phyloP scores from a whole-genome alignment of 1,139 yeast species.

The Magnusiomyces suaveolens region DNA sequence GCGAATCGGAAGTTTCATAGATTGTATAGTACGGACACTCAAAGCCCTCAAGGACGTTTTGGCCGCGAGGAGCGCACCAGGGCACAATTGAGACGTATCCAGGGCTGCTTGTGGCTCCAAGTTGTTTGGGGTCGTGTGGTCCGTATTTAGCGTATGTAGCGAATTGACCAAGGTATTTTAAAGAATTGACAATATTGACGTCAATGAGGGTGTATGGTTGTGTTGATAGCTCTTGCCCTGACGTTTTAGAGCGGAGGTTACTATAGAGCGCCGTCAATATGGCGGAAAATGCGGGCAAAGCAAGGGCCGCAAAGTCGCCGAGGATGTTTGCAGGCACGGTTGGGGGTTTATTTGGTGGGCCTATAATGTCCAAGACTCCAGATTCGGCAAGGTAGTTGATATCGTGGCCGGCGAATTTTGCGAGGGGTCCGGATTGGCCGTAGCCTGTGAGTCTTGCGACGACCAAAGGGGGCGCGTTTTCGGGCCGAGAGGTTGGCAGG shows the following conservation, averaged over 20 bases:
- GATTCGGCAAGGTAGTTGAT: slow-evolving; percentile 20
- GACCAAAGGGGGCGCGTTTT: slow-evolving; percentile 13
- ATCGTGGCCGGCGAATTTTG: slow-evolving; percentile 19
- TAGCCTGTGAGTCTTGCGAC: slow-evolving; percentile 20
- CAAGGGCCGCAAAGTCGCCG: slow-evolving; percentile 21
- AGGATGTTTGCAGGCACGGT: slow-evolving; percentile 16
- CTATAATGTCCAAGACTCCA: slow-evolving; percentile 15
- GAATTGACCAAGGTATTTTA: slow-evolving; percentile 18
- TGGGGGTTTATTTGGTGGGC: slow-evolving; percentile 17
- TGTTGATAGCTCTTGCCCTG: slow-evolving; percentile 4
- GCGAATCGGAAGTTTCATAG: slow-evolving; percentile 16
- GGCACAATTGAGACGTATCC: background rate
- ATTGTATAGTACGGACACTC: slow-evolving; percentile 18
- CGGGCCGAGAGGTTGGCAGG: slow-evolving; percentile 20
- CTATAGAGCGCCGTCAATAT: slow-evolving; percentile 16
- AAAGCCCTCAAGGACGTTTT: slow-evolving; percentile 18
- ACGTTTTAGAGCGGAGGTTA: slow-evolving; percentile 5
- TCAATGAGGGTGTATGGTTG: slow-evolving; percentile 15
- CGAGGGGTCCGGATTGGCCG: slow-evolving; percentile 15
- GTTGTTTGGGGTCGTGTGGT: slow-evolving; percentile 3
- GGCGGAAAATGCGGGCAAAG: slow-evolving; percentile 19
- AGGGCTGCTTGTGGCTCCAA: background rate
- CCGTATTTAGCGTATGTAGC: slow-evolving; percentile 15
- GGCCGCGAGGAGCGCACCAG: slow-evolving; percentile 15
- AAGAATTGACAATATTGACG: slow-evolving; percentile 20